Conservation (phyloP, 2,329 filamentous ascomycete genomes). For the Aspergillus phoenicis region DNA sequence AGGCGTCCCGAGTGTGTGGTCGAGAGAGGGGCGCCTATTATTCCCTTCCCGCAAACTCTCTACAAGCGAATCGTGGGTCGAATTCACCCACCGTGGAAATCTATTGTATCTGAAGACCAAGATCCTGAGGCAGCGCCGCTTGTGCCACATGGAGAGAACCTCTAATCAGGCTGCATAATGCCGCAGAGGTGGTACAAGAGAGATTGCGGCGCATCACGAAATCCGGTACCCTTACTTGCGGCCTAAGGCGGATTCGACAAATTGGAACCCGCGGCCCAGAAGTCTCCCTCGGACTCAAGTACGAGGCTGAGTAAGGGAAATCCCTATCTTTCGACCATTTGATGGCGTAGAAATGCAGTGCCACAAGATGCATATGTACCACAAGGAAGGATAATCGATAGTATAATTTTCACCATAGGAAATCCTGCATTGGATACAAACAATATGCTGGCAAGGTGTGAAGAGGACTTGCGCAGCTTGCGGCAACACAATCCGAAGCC, state of each 20-base stretch:
- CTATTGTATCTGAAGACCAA: neutral
- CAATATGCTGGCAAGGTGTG: neutral
- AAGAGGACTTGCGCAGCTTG: neutral
- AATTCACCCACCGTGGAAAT: neutral
- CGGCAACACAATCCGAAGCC: neutral
- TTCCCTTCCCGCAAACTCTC: neutral
- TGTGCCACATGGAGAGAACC: neutral
- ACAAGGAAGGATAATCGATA: neutral
- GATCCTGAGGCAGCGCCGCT: neutral
- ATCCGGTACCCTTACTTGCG: neutral
- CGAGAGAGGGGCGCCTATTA: neutral
- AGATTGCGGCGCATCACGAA: neutral
- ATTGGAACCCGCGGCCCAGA: neutral
- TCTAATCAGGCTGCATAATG: neutral
- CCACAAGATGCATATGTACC: neutral
- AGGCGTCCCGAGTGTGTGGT: constrained; percentile 1
- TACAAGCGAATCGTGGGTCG: constrained; percentile 1
- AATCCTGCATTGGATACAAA: neutral
- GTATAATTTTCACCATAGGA: neutral
- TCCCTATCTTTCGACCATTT: neutral
- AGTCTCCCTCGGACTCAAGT: neutral
- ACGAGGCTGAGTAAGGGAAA: neutral
- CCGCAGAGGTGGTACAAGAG: neutral
- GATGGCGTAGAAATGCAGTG: neutral
- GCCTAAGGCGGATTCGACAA: neutral